Percentiles rank a stretch among this genome's conserved stretches.
Evolutionary conservation across 78 protist species (phyloP).

Genomic region (Cavenderia fasciculata): DNA sequence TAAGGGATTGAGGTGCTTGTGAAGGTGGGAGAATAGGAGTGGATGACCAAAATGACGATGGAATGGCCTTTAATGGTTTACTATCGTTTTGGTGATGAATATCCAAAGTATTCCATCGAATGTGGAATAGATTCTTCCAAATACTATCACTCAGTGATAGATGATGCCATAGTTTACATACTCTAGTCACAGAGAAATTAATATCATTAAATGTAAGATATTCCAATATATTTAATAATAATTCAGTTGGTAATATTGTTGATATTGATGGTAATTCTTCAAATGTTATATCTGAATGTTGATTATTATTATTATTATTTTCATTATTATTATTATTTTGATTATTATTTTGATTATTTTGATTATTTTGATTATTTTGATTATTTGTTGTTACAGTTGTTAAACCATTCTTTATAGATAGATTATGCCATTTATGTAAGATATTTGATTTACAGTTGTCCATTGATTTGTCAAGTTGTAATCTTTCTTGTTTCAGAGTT

Average conservation of each 20-base stretch:
- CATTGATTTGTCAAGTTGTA: not conserved
- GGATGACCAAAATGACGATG: constrained; percentile 18
- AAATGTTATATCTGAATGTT: no score
- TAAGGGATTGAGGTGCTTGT: constrained; percentile 1
- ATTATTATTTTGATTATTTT: not conserved
- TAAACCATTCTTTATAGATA: constrained; percentile 2
- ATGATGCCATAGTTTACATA: constrained; percentile 42
- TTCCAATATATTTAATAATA: constrained; percentile 28
- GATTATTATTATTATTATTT: not conserved
- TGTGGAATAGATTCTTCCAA: constrained; percentile 40
- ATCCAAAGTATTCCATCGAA: constrained; percentile 21
- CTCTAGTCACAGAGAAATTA: constrained; percentile 1
- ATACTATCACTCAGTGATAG: constrained; percentile 17
- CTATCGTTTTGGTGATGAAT: constrained; percentile 37
- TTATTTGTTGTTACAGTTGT: not conserved
- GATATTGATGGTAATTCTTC: constrained; percentile 22
- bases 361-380: not conserved
- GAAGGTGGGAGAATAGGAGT: constrained; percentile 19
- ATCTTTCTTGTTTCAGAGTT: not conserved
- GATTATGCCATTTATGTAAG: constrained; percentile 18
- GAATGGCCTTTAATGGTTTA: constrained; percentile 8
- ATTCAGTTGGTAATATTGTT: constrained; percentile 31
- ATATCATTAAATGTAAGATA: constrained; percentile 38
- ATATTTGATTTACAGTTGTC: not conserved
- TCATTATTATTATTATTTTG: not conserved